Evolutionary conservation across 2,329 filamentous ascomycete species (phyloP).

Genomic region (Dothistroma pini): DNA sequence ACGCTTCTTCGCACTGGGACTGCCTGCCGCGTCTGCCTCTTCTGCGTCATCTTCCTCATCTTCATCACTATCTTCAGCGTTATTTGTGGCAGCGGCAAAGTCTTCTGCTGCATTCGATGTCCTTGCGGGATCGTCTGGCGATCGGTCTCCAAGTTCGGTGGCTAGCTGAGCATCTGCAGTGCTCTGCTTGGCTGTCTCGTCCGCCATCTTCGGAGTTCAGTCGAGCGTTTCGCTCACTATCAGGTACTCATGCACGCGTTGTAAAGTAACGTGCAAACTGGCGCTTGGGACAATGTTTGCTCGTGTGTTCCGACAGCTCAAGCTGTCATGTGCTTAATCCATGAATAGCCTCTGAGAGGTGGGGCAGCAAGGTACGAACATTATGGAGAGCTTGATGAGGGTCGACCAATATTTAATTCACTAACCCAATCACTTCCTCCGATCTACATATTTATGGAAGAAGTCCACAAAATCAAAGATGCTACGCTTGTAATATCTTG

Average conservation of each 20-base stretch:
- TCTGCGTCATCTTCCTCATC: conserved; percentile 16
- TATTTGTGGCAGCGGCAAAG: conserved; percentile 9
- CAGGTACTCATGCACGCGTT: background rate
- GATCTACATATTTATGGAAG: conserved; percentile 30
- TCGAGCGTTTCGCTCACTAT: background rate
- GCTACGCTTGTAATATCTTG: conserved; percentile 38
- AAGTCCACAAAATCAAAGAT: conserved; percentile 39
- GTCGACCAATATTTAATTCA: too few species aligned
- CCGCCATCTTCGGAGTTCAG: conserved; percentile 7
- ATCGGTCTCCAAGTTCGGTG: conserved; percentile 20
- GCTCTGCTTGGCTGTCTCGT: conserved; percentile 10
- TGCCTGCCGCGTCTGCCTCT: conserved; percentile 11
- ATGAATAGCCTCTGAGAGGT: too few species aligned
- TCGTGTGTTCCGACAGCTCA: background rate
- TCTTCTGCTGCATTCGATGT: conserved; percentile 21
- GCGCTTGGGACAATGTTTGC: background rate
- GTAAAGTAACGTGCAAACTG: background rate
- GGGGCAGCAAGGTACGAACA: too few species aligned
- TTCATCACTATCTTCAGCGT: conserved; percentile 25
- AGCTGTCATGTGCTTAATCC: too few species aligned
- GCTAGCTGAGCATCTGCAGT: conserved; percentile 18
- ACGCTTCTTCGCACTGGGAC: conserved; percentile 22
- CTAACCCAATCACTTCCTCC: background rate
- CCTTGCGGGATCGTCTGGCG: conserved; percentile 15
- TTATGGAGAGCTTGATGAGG: too few species aligned